Conservation (phyloP, 1,284 basidiomycete species). For the Leccinum pseudoinsigne region DNA sequence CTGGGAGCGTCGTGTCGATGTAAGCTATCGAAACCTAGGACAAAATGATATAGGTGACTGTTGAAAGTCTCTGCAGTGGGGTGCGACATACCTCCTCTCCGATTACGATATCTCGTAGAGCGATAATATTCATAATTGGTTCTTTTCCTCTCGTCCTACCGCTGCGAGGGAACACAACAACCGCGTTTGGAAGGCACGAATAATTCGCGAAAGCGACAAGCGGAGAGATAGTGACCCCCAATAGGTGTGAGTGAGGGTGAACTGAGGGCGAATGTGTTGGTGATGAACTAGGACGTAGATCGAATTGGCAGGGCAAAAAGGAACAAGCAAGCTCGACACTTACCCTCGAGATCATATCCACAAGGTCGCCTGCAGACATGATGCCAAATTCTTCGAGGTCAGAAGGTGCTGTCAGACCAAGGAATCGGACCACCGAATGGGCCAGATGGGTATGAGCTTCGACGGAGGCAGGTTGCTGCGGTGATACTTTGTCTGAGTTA, state of each 20-base stretch:
- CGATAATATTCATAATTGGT: conserved; percentile 71
- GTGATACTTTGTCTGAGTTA: conserved; percentile 50
- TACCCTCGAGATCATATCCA: conserved; percentile 72
- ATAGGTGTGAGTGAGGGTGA: conserved; percentile 75
- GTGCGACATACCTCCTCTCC: conserved; percentile 65
- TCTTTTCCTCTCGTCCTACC: conserved; percentile 42
- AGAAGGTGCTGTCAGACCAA: conserved; percentile 55
- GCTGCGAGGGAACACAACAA: conserved; percentile 80
- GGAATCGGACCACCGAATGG: conserved; percentile 67
- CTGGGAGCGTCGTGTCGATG: conserved; percentile 79
- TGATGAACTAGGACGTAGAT: conserved; percentile 62
- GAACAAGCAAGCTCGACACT: conserved; percentile 18
- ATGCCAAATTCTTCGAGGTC: conserved; percentile 61
- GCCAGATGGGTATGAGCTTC: conserved; percentile 67
- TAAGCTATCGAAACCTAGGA: conserved; percentile 72
- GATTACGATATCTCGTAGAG: conserved; percentile 59
- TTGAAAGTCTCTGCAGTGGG: conserved; percentile 2
- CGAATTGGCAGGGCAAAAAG: conserved; percentile 3
- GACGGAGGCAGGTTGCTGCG: conserved; percentile 41
- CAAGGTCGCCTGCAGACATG: conserved; percentile 56
- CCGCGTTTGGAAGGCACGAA: conserved; percentile 89
- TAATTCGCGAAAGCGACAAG: conserved; percentile 85
- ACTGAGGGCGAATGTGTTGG: conserved; percentile 88
- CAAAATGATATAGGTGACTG: not conserved
- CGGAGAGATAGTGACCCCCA: conserved; percentile 78